Percentiles rank a stretch among this genome's conserved stretches.
phyloP scores from a whole-genome alignment of 768 basidiomycete species.

The Exidia glandulosa region DNA sequence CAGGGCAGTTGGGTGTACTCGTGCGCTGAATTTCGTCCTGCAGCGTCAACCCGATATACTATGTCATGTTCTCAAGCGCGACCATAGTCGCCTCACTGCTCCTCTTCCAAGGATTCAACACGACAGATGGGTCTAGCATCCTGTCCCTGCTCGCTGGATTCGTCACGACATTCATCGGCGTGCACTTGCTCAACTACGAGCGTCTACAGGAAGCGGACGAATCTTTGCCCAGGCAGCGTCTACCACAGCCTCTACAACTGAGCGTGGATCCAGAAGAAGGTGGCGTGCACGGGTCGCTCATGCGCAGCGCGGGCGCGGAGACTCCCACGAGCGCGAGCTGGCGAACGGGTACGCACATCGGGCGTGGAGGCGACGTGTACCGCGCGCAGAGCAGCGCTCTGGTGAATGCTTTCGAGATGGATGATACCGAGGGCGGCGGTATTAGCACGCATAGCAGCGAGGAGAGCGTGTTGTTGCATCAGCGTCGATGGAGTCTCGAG shows the following conservation, averaged over 20 bases:
- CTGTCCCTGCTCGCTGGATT: constrained; percentile 35
- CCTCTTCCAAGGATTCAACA: constrained; percentile 38
- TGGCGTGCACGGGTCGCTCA: neutral
- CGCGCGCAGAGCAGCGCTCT: constrained; percentile 47
- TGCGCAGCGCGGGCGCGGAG: neutral
- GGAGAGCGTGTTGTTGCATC: neutral
- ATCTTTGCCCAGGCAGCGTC: neutral
- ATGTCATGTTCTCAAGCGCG: constrained; percentile 33
- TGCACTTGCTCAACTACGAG: constrained; percentile 22
- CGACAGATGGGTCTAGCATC: constrained; percentile 26
- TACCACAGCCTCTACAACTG: neutral
- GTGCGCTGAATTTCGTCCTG: neutral
- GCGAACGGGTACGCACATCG: neutral
- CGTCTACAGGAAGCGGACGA: neutral
- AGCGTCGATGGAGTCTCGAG: neutral
- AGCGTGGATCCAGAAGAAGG: neutral
- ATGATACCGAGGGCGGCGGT: neutral
- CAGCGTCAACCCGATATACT: constrained; percentile 38
- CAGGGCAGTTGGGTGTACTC: neutral
- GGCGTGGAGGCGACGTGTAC: neutral
- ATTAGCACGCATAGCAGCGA: neutral
- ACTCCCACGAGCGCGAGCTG: constrained; percentile 1
- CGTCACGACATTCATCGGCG: constrained; percentile 35
- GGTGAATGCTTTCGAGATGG: constrained; percentile 33
- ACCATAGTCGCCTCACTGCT: constrained; percentile 35